Base-by-base conservation (phyloP, 2,329 filamentous ascomycete genomes). In the Verruconis gallopava region DNA sequence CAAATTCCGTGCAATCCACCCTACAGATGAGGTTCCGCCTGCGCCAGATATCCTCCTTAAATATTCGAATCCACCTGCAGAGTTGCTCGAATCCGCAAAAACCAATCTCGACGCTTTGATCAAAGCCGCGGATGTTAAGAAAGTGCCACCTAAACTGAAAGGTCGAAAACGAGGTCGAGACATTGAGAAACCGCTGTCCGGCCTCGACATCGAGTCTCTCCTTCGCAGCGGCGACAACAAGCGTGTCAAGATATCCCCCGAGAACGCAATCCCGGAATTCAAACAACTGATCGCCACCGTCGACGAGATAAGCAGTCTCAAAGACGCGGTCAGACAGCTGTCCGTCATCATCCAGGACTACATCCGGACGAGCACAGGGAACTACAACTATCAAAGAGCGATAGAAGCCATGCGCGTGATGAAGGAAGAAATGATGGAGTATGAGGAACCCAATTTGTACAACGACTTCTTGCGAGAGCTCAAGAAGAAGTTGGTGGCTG, bases 251-350 rank as follows among this genome's bases (percentile, higher is more conserved):
- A 77, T 82, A 44, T 72, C 75, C 5, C 57, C 72, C 0, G 71
- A 80, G 6, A 96, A 96, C 48, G 77, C 88, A 1, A 77, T 96
- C 4, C 86, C 91, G 0, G 84, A 89, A 46, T 95, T 94, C 72
- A 93, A 88, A 56, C 85, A 85, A 57, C 72, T 79, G 3, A 67
- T 96, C 13, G 68, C 68, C 1, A 63, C 65, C 1, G 70, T 80
- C 0, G 69, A 75, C 4, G 71, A 78, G 20, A 64, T 80, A 1
- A 64, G 72, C 1, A 68, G 72, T 3, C 73, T 93, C 41, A 68
- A 75, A 46, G 72, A 79, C 14, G 81, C 81, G 1, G 71, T 77
- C 4, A 75, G 77, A 48, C 84, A 93, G 54, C 82, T 96, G 74
- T 76, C 71, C 11, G 57, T 57, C 3, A 79, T 94, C 43, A 73